Evolutionary conservation across 768 basidiomycete species (phyloP).

Genomic region (Stropharia rugosoannulata): DNA sequence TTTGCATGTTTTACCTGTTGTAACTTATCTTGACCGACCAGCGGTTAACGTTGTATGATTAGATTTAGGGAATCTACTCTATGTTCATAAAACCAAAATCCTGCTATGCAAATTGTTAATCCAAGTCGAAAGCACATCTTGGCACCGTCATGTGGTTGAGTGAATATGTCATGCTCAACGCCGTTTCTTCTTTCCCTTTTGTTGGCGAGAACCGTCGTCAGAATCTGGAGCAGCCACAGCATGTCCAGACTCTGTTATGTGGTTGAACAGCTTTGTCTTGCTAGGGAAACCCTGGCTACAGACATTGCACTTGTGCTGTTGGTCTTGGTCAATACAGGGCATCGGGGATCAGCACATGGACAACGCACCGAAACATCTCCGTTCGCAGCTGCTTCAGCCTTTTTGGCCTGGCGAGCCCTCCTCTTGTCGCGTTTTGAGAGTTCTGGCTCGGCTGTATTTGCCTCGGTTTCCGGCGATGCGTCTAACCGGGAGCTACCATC

Average conservation of each 20-base stretch:
- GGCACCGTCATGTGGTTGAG: too few species aligned
- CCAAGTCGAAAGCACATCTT: too few species aligned
- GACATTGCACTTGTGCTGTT: conserved; percentile 59
- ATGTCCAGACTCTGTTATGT: conserved; percentile 72
- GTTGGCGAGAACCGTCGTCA: conserved; percentile 2
- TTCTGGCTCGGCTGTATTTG: conserved; percentile 15
- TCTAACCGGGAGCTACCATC: not conserved
- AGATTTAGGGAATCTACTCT: not conserved
- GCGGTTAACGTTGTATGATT: not conserved
- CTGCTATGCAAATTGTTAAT: too few species aligned
- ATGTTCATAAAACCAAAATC: too few species aligned
- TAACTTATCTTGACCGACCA: not conserved
- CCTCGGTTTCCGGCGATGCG: conserved; percentile 2
- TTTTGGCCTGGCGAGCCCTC: conserved; percentile 75
- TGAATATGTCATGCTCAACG: not conserved
- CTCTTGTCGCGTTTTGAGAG: conserved; percentile 80
- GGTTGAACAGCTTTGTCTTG: conserved; percentile 72
- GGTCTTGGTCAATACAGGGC: not conserved
- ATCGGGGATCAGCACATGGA: not conserved
- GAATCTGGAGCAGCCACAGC: conserved; percentile 42
- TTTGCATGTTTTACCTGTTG: not conserved
- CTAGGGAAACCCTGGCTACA: conserved; percentile 64
- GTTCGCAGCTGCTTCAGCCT: conserved; percentile 38
- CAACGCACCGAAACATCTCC: conserved; percentile 20
- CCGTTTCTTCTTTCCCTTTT: conserved; percentile 18